Evolutionary conservation across 2,329 filamentous ascomycete species (phyloP).

Genomic region (Penicillium crustosum): DNA sequence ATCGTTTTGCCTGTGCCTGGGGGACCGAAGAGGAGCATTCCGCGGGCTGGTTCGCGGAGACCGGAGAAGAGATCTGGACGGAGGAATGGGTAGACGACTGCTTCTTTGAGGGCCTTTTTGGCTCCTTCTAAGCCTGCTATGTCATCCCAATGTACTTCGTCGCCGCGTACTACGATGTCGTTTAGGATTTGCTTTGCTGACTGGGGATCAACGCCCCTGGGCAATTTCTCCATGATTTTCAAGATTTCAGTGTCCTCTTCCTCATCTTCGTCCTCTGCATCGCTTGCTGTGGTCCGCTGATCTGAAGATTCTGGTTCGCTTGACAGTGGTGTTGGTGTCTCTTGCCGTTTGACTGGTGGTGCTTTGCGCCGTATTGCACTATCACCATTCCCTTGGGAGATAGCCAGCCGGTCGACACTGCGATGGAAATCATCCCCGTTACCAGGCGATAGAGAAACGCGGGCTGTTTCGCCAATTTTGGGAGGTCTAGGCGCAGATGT

Average conservation of each 20-base stretch:
- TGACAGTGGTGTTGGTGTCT: conserved; percentile 50
- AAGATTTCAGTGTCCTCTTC: conserved; percentile 60
- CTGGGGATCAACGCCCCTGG: conserved; percentile 74
- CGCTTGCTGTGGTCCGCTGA: conserved; percentile 50
- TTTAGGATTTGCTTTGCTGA: conserved; percentile 92
- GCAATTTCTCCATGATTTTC: conserved; percentile 71
- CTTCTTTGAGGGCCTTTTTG: conserved; percentile 89
- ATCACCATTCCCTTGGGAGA: conserved; percentile 22
- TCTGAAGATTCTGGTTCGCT: conserved; percentile 44
- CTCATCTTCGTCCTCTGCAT: conserved; percentile 47
- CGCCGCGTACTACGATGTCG: conserved; percentile 90
- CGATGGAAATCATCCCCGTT: conserved; percentile 37
- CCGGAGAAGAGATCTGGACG: conserved; percentile 96
- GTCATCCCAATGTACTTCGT: conserved; percentile 92
- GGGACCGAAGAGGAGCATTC: conserved; percentile 94
- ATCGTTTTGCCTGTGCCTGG: conserved; percentile 99
- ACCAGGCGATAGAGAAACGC: conserved; percentile 31
- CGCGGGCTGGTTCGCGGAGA: conserved; percentile 85
- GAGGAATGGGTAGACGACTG: conserved; percentile 94
- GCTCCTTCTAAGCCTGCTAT: conserved; percentile 87
- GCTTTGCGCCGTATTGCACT: conserved; percentile 25
- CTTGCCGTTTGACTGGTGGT: conserved; percentile 39
- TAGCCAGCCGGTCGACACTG: conserved; percentile 25
- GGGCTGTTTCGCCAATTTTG: conserved; percentile 7
- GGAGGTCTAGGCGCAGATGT: conserved; percentile 23